A percentile compares a stretch with the other conserved stretches of the same genome.
Conservation (phyloP, 331 rosid species). For the Quercus lobata region DNA sequence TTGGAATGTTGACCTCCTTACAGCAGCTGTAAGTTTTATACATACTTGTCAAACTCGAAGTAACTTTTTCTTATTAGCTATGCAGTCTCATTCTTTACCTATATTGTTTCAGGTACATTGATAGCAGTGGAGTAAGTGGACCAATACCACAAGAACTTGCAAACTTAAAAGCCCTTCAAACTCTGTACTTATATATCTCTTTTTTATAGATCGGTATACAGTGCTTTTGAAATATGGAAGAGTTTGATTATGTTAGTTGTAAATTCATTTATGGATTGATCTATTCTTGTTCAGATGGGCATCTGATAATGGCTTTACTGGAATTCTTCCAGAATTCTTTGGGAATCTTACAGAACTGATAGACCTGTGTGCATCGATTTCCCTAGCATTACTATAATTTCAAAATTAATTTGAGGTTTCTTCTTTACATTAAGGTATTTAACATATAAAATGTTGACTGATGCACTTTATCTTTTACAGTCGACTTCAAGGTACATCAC, state of each 20-base stretch:
- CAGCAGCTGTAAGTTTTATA: constrained; percentile 24
- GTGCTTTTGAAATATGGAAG: neutral
- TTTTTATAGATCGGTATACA: neutral
- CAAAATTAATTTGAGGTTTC: neutral
- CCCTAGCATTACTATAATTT: neutral
- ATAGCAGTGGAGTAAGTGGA: constrained; percentile 38
- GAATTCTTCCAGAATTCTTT: constrained; percentile 32
- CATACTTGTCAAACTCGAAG: neutral
- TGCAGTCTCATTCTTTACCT: neutral
- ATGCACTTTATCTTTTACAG: constrained; percentile 8
- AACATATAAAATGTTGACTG: neutral
- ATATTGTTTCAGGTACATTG: constrained; percentile 29
- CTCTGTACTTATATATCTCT: constrained; percentile 12
- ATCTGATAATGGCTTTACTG: constrained; percentile 39
- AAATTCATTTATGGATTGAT: neutral
- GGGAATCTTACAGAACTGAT: constrained; percentile 27
- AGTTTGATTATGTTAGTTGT: neutral
- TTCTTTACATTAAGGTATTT: neutral
- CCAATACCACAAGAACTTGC: constrained; percentile 35
- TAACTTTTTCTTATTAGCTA: neutral
- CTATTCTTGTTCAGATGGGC: constrained; percentile 33
- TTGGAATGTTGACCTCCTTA: constrained; percentile 24
- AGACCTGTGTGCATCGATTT: constrained; percentile 26
- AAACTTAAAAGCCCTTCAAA: constrained; percentile 29
- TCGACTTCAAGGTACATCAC: constrained; percentile 36